These are phyloP conservation scores for Fragaria ananassa DNA, from an alignment of 306 rosid species.

Conservation along the genomic window DNA sequence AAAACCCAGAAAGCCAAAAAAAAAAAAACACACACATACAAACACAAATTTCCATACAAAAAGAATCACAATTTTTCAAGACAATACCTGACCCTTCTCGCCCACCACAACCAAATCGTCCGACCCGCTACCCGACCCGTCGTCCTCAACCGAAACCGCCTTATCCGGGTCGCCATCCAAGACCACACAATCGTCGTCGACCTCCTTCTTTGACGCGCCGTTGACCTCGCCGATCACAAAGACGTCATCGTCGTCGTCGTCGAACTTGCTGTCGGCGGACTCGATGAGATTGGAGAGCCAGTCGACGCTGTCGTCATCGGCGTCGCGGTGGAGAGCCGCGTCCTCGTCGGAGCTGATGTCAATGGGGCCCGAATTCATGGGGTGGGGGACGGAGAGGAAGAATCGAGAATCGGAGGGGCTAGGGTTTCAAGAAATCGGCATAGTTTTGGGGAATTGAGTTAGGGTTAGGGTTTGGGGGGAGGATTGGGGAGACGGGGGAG, in stretches of 20 bases:
- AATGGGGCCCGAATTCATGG: slow-evolving; percentile 33
- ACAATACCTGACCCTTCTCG: slow-evolving; percentile 79
- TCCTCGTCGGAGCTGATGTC: slow-evolving; percentile 93
- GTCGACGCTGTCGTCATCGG: slow-evolving; percentile 15
- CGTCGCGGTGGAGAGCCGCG: slow-evolving; percentile 5
- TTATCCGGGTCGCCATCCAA: slow-evolving; percentile 72
- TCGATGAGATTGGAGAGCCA: slow-evolving; percentile 49
- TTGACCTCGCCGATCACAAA: slow-evolving; percentile 43
- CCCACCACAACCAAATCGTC: slow-evolving; percentile 70
- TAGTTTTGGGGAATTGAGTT: background rate
- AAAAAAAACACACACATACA: background rate
- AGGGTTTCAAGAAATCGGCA: slow-evolving; percentile 19
- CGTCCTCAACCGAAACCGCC: slow-evolving; percentile 29
- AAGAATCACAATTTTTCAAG: background rate
- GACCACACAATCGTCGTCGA: slow-evolving; percentile 64
- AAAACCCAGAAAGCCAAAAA: background rate
- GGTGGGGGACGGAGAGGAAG: background rate
- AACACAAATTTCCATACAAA: no score
- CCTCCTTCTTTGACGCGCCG: slow-evolving; percentile 33
- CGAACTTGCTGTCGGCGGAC: slow-evolving; percentile 19
- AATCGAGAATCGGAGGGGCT: background rate
- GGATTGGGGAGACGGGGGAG: background rate
- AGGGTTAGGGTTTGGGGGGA: background rate
- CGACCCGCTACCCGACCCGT: slow-evolving; percentile 35
- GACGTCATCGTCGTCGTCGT: slow-evolving; percentile 43